Percentiles rank a stretch among this genome's conserved stretches.
Conservation (phyloP, 371 early-diverging fungal genomes). For the Cokeromyces recurvatus region DNA sequence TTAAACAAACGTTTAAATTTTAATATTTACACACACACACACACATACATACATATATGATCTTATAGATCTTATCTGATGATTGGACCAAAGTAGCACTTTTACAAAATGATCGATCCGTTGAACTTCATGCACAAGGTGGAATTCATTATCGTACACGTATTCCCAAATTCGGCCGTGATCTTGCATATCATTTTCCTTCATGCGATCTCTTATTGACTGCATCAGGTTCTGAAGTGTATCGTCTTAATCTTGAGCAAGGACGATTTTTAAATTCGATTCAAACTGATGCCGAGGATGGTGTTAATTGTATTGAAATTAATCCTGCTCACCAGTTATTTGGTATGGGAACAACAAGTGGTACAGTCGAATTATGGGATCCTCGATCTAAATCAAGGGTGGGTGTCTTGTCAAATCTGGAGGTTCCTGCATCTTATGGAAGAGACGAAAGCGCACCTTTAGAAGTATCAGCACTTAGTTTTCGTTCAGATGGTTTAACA, state of each 20-base stretch:
- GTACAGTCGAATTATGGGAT: constrained; percentile 94
- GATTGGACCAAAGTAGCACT: constrained; percentile 97
- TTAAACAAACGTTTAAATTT: too few species aligned
- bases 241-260: constrained; percentile 91
- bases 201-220: constrained; percentile 89
- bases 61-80: constrained; percentile 81
- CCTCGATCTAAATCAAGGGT: constrained; percentile 76
- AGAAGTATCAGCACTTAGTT: constrained; percentile 73
- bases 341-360: constrained; percentile 86
- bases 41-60: too few species aligned
- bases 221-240: constrained; percentile 83
- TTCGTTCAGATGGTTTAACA: constrained; percentile 84
- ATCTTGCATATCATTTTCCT: constrained; percentile 87
- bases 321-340: constrained; percentile 92
- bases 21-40: too few species aligned
- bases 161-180: constrained; percentile 95
- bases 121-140: constrained; percentile 97
- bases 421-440: constrained; percentile 43
- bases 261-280: constrained; percentile 92
- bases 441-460: constrained; percentile 29
- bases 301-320: constrained; percentile 79
- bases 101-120: constrained; percentile 88
- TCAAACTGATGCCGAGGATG: constrained; percentile 66
- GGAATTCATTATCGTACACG: constrained; percentile 95
- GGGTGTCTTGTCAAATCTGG: constrained; percentile 56